These are phyloP conservation scores for Platanthera guangdongensis DNA, from an alignment of 106 monocot species.

Conservation along the genomic window DNA sequence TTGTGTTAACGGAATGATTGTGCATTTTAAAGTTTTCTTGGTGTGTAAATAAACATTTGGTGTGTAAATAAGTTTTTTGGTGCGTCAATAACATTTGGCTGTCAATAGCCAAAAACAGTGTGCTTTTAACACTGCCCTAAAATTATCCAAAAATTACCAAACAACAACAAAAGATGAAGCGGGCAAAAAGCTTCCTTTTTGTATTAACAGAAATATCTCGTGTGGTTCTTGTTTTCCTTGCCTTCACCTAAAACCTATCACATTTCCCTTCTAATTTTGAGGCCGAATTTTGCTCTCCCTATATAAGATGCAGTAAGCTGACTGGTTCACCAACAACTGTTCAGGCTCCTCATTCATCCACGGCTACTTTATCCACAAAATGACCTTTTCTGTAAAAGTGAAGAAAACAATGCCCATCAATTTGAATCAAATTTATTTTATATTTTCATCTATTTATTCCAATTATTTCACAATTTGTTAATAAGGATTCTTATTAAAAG, in stretches of 20 bases:
- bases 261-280: neutral
- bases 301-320: neutral
- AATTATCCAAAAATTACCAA: neutral
- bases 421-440: neutral
- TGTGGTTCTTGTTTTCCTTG: neutral
- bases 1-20: no score
- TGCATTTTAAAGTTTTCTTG: no score
- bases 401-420: neutral
- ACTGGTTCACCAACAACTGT: neutral
- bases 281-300: neutral
- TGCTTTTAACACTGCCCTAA: no score
- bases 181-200: neutral
- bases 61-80: no score
- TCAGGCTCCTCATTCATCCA: constrained; percentile 1
- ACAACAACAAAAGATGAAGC: neutral
- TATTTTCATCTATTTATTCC: neutral
- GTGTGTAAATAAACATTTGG: no score
- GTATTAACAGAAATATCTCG: neutral
- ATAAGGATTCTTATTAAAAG: neutral
- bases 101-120: no score
- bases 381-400: constrained; percentile 12
- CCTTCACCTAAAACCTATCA: neutral
- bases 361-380: constrained; percentile 13
- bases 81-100: no score
- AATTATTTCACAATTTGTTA: neutral